Evolutionary conservation across 225 moss, liverwort and hornwort species (phyloP), one percentile per base, ranked within the genome.

Genomic region (Pseudisothecium myosuroides): DNA sequence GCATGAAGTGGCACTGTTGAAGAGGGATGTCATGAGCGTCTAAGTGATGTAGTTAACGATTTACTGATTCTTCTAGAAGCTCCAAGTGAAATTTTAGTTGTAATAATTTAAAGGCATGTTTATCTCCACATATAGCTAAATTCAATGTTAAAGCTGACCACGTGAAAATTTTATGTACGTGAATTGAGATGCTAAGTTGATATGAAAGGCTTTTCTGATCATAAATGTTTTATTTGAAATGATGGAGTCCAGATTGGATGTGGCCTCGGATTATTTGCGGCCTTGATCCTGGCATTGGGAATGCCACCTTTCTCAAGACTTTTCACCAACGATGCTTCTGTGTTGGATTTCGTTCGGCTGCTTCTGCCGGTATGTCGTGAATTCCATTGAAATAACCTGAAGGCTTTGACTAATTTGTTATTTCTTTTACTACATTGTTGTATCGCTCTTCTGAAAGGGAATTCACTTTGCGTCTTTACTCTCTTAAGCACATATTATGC

Each of bases 291-390:
- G 41, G 88, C 88, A 58, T 88, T 91, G 45, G 95, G 93, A 68
- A 87, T 92, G 89, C 88, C 91, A 79, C 21, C 89, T 36, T 90
- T 95, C 72, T 87, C 95, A 75, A 93, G 88, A 86, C 22, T 92
- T 55, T 95, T 95, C 76, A 95, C 95, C 62, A 82, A 76, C 14
- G 91, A 91, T 85, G 86, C 76, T 58, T 76, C 89, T 73, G 95
- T 95, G 83, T 76, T 95, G 69, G 79, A 74, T 86, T 52, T 86
- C 58, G 90, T 95, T 73, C 55, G 84, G 52, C 63, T 93, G 54
- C 91, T 94, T 88, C 67, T 94, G 61, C 92, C 92, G 72, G 90
- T 93, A 90, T 66, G 91, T 60, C 24, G 32, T 72, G 68, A 77
- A n/a, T 77, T 83, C 49, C 20, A 84, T 60, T 61, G 78, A 54